phyloP scores from a whole-genome alignment of 2,329 filamentous ascomycete genomes.

The Monosporascus sp. region DNA sequence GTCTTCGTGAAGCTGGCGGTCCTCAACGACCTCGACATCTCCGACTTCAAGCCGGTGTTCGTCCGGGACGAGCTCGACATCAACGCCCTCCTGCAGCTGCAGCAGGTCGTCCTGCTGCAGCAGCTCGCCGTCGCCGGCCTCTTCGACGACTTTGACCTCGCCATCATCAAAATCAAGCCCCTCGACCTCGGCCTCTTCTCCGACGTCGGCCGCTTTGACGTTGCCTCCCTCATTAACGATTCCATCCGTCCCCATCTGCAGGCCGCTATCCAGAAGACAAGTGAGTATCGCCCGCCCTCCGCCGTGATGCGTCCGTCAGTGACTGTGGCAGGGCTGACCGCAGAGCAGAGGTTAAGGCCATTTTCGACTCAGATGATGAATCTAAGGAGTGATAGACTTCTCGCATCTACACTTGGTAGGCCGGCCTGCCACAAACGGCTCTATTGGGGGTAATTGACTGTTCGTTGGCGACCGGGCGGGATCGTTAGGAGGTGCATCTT shows the following conservation, averaged over 20 bases:
- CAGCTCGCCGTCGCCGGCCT: conserved; percentile 35
- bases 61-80: conserved; percentile 42
- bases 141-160: conserved; percentile 42
- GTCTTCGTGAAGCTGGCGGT: conserved; percentile 30
- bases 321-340: not conserved
- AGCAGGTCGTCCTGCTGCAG: conserved; percentile 25
- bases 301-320: not conserved
- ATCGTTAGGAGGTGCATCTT: no score
- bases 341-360: not conserved
- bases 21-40: conserved; percentile 30
- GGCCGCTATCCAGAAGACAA: conserved; percentile 22
- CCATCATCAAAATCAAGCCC: conserved; percentile 37
- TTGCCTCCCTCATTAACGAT: conserved; percentile 26
- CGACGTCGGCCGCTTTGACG: conserved; percentile 27
- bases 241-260: conserved; percentile 26
- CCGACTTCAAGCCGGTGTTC: conserved; percentile 33
- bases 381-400: no score
- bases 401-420: no score
- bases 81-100: conserved; percentile 40
- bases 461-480: no score
- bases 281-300: conserved; percentile 6
- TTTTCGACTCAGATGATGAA: not conserved
- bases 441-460: no score
- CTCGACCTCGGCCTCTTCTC: conserved; percentile 36
- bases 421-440: no score